phyloP scores from a whole-genome alignment of 805 yeast genomes.

The Scheffersomyces amazonensis region DNA sequence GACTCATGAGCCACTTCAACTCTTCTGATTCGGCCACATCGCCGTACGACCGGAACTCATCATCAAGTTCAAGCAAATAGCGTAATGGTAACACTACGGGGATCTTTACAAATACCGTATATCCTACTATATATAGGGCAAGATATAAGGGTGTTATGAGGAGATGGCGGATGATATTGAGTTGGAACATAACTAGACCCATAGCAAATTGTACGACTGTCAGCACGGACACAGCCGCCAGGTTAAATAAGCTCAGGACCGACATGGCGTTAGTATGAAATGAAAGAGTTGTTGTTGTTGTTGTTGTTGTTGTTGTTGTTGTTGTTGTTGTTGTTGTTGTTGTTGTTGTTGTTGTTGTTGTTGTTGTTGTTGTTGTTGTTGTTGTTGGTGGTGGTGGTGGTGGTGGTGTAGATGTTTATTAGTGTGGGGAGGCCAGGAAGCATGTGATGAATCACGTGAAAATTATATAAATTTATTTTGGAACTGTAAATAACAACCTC shows the following conservation, averaged over 20 bases:
- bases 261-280: not conserved
- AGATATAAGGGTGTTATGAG: constrained; percentile 4
- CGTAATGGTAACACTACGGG: constrained; percentile 8
- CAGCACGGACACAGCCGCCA: not conserved
- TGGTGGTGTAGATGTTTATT: too few species aligned
- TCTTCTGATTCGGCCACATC: constrained; percentile 3
- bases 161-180: not conserved
- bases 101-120: constrained; percentile 10
- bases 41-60: too few species aligned
- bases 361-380: not conserved
- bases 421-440: too few species aligned
- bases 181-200: not conserved
- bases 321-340: not conserved
- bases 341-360: not conserved
- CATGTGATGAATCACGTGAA: too few species aligned
- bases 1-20: constrained; percentile 6
- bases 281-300: not conserved
- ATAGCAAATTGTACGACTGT: not conserved
- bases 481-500: too few species aligned
- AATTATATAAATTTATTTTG: too few species aligned
- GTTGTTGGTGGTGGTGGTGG: not conserved
- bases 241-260: too few species aligned
- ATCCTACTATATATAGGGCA: constrained; percentile 4
- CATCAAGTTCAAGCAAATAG: constrained; percentile 6
- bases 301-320: not conserved